Conservation (phyloP, 495 filamentous ascomycete species). For the Neurospora sp. region DNA sequence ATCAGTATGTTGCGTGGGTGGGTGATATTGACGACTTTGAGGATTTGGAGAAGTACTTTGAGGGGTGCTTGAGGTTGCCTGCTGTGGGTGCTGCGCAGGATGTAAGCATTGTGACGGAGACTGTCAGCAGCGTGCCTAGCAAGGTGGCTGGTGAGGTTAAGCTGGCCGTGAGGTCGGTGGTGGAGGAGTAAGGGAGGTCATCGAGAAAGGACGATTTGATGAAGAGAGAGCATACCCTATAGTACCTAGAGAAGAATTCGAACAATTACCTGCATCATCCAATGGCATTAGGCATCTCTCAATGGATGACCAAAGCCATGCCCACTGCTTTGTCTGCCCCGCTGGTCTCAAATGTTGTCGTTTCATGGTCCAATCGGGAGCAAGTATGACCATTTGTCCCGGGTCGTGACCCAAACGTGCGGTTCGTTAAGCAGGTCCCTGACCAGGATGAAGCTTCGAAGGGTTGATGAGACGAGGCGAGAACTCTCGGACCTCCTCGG, state of each 20-base stretch:
- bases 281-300: background rate
- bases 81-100: background rate
- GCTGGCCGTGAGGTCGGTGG: background rate
- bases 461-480: background rate
- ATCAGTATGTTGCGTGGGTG: slow-evolving; percentile 54
- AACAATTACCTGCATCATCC: background rate
- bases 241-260: background rate
- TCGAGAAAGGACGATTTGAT: background rate
- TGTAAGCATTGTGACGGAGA: background rate
- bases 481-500: background rate
- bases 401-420: background rate
- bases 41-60: slow-evolving; percentile 28
- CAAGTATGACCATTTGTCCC: background rate
- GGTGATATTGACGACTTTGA: slow-evolving; percentile 45
- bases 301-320: too few relatives aligned
- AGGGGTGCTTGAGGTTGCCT: slow-evolving; percentile 20
- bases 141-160: background rate
- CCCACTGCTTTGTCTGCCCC: too few relatives aligned
- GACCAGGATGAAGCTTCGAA: background rate
- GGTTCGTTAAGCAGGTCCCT: background rate
- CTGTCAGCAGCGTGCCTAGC: background rate
- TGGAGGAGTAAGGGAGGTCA: background rate
- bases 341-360: background rate
- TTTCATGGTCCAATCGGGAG: background rate
- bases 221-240: background rate